These are phyloP conservation scores for Hemisphaericaspora lyxosophila DNA, from an alignment of 1,139 yeast species.

Conservation along the genomic window DNA sequence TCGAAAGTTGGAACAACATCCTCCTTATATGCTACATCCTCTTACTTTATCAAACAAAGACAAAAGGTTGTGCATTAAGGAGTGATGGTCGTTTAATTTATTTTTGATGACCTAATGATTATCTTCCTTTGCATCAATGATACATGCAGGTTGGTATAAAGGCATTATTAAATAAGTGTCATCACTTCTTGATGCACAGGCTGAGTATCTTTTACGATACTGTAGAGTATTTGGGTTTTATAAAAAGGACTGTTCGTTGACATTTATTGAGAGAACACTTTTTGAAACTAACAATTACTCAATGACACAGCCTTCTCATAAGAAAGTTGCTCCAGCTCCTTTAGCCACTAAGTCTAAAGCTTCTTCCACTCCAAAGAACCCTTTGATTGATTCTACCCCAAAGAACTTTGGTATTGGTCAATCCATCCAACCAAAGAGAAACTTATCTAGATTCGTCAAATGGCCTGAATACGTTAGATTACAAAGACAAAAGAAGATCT, in stretches of 20 bases:
- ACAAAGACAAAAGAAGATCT: conserved; percentile 91
- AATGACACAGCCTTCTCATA: conserved; percentile 64
- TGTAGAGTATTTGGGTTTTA: conserved; percentile 31
- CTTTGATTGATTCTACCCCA: conserved; percentile 72
- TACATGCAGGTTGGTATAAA: not conserved
- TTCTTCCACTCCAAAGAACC: conserved; percentile 31
- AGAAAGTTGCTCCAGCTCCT: conserved; percentile 55
- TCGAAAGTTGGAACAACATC: conserved; percentile 26
- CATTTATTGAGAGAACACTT: conserved; percentile 26
- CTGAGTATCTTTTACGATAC: conserved; percentile 44
- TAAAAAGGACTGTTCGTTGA: conserved; percentile 29
- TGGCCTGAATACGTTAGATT: conserved; percentile 98
- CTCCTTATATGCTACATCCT: conserved; percentile 20
- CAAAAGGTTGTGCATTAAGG: conserved; percentile 34
- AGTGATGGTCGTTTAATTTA: conserved; percentile 22
- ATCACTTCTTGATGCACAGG: conserved; percentile 48
- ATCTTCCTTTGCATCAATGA: not conserved
- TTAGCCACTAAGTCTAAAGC: conserved; percentile 42
- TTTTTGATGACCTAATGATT: not conserved
- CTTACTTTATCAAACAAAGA: conserved; percentile 16
- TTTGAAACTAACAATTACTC: conserved; percentile 42
- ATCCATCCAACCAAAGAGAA: conserved; percentile 90
- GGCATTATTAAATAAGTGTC: conserved; percentile 9
- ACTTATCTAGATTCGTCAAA: conserved; percentile 93
- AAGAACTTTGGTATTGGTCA: conserved; percentile 97